Conservation (phyloP, 352 stramenopile genomes). For the Phytophthora multivora region DNA sequence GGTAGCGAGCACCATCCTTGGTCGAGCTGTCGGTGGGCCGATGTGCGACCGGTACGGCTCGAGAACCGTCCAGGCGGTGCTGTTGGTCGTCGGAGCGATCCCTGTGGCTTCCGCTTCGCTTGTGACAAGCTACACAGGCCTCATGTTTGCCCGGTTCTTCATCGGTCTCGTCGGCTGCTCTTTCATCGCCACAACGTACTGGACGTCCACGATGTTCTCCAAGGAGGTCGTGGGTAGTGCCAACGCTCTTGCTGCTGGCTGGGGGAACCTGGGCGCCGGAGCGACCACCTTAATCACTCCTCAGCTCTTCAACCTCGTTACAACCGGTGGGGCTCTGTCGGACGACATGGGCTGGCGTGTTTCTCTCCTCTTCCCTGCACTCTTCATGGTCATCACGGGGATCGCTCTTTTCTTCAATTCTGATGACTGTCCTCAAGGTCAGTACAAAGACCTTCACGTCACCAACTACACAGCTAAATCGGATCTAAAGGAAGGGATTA, state of each 20-base stretch:
- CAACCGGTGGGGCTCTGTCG: slow-evolving; percentile 43
- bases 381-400: slow-evolving; percentile 80
- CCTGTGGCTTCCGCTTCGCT: slow-evolving; percentile 86
- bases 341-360: slow-evolving; percentile 90
- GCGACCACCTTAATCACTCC: slow-evolving; percentile 89
- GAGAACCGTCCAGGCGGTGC: slow-evolving; percentile 73
- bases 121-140: slow-evolving; percentile 70
- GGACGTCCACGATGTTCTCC: slow-evolving; percentile 93
- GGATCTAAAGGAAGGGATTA: slow-evolving; percentile 38
- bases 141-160: slow-evolving; percentile 91
- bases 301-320: slow-evolving; percentile 89
- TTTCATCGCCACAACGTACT: slow-evolving; percentile 95
- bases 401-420: slow-evolving; percentile 75
- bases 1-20: slow-evolving; percentile 90
- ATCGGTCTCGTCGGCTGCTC: slow-evolving; percentile 93
- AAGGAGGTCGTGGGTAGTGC: slow-evolving; percentile 93
- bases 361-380: slow-evolving; percentile 87
- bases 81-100: slow-evolving; percentile 84
- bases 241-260: slow-evolving; percentile 92
- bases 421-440: slow-evolving; percentile 93
- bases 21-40: slow-evolving; percentile 89
- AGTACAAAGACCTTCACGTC: slow-evolving; percentile 84
- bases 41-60: slow-evolving; percentile 93
- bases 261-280: slow-evolving; percentile 94
- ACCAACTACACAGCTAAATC: slow-evolving; percentile 23